Evolutionary conservation across 2,329 filamentous ascomycete species (phyloP), one percentile per base, ranked within the genome.

Genomic region (Colletotrichum orbiculare): DNA sequence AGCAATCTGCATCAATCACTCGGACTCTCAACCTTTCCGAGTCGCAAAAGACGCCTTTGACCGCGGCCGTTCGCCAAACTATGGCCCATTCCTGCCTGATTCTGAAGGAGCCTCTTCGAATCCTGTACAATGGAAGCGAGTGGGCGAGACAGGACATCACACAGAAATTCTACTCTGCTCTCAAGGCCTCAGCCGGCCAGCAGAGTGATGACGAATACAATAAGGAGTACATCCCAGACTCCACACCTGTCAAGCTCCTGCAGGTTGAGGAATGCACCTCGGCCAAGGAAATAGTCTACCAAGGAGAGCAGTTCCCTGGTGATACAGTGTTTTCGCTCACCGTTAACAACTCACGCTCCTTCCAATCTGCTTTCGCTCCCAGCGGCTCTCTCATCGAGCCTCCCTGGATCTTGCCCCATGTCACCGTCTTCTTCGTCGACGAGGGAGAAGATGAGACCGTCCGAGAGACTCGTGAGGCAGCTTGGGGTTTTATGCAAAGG

Each of bases 351-450:
- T 77, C 79, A 25, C 74, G 74, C 49, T 74, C 74, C 3, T 76
- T 77, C 60, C 70, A 71, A 9, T 81, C 80, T 25, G 71, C 75
- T 39, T 74, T 73, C 33, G 71, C 73, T 10, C 73, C 75, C n/a
- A 75, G 74, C 55, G 77, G 76, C 6, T 77, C 78, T 59, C 71
- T 75, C 54, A 71, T 83, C 43, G 75, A 78, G 54, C 81, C 82
- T 8, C 70, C 73, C 10, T 85, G 82, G 81, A 75, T 77, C 33
- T 72, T 84, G 7, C 83, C 83, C 15, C 82, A 85, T 65, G 72
- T 85, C 54, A 82, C 82, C 37, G 73, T 85, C 50, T 81, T 85
- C 66, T 85, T 81, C 70, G 78, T 79, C 68, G 79, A 80, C 5
- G 77, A 81, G 43, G 74, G 75, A 45, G 83, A 84, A 57, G 76